Evolutionary conservation across 2,329 filamentous ascomycete species (phyloP).

Genomic region (Phialophora macrospora): DNA sequence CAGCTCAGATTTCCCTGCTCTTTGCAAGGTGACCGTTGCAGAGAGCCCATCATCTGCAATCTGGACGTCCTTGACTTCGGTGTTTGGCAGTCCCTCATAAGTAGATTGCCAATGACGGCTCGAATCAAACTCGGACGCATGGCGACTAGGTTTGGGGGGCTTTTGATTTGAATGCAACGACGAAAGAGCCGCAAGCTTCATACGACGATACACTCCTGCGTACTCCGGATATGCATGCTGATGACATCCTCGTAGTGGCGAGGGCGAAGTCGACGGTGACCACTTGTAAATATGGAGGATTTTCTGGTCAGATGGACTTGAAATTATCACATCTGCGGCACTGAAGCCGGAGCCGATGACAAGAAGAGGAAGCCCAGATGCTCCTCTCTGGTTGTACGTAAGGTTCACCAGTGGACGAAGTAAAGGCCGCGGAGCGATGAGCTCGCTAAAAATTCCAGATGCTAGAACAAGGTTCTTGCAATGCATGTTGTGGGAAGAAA

Average conservation of each 20-base stretch:
- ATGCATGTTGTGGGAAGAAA: conserved; percentile 57
- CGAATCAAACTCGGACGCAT: conserved; percentile 50
- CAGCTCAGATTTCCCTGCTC: conserved; percentile 46
- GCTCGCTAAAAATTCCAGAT: conserved; percentile 63
- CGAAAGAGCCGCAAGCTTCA: conserved; percentile 58
- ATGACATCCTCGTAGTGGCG: conserved; percentile 63
- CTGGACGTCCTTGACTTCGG: conserved; percentile 51
- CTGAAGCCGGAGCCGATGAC: conserved; percentile 67
- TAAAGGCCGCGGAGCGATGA: conserved; percentile 57
- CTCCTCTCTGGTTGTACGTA: conserved; percentile 26
- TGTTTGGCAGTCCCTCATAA: conserved; percentile 63
- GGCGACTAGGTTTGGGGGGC: conserved; percentile 41
- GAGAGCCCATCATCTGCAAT: conserved; percentile 37
- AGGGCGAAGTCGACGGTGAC: conserved; percentile 61
- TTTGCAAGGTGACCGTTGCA: conserved; percentile 52
- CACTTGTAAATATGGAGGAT: conserved; percentile 67
- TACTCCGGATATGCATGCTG: conserved; percentile 67
- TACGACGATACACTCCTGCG: conserved; percentile 63
- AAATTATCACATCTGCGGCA: conserved; percentile 65
- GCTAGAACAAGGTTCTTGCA: conserved; percentile 64
- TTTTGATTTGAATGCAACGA: conserved; percentile 35
- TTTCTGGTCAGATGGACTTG: conserved; percentile 54
- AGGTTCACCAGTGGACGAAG: conserved; percentile 53
- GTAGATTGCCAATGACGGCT: conserved; percentile 56
- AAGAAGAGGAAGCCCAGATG: conserved; percentile 52